Evolutionary conservation across 495 filamentous ascomycete species (phyloP).

Genomic region (Aspergillus bridgeri): DNA sequence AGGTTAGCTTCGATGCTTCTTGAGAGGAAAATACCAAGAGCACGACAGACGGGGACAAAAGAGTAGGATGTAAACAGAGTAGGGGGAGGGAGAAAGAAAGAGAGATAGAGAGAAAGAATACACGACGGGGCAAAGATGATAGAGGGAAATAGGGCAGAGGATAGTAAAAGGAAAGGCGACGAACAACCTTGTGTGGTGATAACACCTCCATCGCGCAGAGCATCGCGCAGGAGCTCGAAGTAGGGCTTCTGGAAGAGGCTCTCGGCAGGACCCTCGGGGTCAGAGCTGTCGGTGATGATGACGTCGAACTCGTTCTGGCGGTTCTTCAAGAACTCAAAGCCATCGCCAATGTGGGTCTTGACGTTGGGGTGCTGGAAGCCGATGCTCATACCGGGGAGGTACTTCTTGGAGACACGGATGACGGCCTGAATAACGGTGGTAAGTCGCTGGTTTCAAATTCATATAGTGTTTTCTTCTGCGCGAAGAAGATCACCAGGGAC

Average conservation of each 20-base stretch:
- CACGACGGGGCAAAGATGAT: slow-evolving; percentile 9
- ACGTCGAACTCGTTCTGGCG: slow-evolving; percentile 96
- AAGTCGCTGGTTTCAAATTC: neutral
- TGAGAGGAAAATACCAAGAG: neutral
- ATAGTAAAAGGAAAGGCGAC: slow-evolving; percentile 62
- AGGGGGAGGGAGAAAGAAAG: slow-evolving; percentile 4
- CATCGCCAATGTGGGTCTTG: slow-evolving; percentile 88
- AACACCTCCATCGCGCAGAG: slow-evolving; percentile 91
- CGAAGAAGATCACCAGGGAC: neutral
- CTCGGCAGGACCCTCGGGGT: slow-evolving; percentile 96
- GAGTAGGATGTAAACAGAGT: neutral
- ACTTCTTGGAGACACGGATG: slow-evolving; percentile 97
- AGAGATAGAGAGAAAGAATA: slow-evolving; percentile 8
- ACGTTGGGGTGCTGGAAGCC: slow-evolving; percentile 92
- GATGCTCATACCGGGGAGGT: slow-evolving; percentile 89
- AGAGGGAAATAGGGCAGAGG: slow-evolving; percentile 8
- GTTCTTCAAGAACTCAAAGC: slow-evolving; percentile 94
- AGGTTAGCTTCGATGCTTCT: slow-evolving; percentile 26
- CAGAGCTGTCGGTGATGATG: slow-evolving; percentile 98
- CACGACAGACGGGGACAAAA: neutral
- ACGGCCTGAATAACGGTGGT: slow-evolving; percentile 60
- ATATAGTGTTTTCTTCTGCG: neutral
- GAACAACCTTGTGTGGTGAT: slow-evolving; percentile 99
- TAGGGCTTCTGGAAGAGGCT: slow-evolving; percentile 97
- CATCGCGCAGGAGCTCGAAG: slow-evolving; percentile 86